Evolutionary conservation across 495 filamentous ascomycete genomes (phyloP).

Genomic region (Terfezia boudieri): DNA sequence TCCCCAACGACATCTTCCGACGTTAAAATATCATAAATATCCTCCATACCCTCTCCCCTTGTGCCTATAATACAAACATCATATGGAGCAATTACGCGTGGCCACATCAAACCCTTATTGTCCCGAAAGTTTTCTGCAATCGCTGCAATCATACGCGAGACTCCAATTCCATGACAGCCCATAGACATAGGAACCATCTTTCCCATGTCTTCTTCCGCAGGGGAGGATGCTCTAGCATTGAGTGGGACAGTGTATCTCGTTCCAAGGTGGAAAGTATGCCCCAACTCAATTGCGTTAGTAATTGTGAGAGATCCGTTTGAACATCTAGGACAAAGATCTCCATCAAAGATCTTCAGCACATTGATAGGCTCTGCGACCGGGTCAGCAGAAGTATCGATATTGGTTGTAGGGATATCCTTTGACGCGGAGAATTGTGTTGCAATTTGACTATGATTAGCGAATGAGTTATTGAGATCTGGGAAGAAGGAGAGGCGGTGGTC

Average conservation of each 20-base stretch:
- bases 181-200: conserved; percentile 45
- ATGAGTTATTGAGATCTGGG: conserved; percentile 12
- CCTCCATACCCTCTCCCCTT: conserved; percentile 27
- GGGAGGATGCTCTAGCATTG: conserved; percentile 29
- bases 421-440: conserved; percentile 15
- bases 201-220: conserved; percentile 1
- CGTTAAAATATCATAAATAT: conserved; percentile 36
- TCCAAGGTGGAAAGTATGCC: conserved; percentile 86
- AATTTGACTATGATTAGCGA: conserved; percentile 15
- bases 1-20: conserved; percentile 1
- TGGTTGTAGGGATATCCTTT: conserved; percentile 19
- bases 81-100: conserved; percentile 63
- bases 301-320: conserved; percentile 36
- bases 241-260: conserved; percentile 66
- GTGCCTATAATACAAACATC: conserved; percentile 48
- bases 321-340: conserved; percentile 55
- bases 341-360: conserved; percentile 38
- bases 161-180: conserved; percentile 90
- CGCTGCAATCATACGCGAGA: conserved; percentile 77
- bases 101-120: conserved; percentile 67
- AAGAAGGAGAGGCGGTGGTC: conserved; percentile 25
- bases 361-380: conserved; percentile 23
- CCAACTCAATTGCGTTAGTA: conserved; percentile 63
- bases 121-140: conserved; percentile 55
- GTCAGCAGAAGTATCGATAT: conserved; percentile 1